These are phyloP conservation scores for Colletotrichum sp. DNA, from an alignment of 2,329 filamentous ascomycete species.

Conservation along the genomic window DNA sequence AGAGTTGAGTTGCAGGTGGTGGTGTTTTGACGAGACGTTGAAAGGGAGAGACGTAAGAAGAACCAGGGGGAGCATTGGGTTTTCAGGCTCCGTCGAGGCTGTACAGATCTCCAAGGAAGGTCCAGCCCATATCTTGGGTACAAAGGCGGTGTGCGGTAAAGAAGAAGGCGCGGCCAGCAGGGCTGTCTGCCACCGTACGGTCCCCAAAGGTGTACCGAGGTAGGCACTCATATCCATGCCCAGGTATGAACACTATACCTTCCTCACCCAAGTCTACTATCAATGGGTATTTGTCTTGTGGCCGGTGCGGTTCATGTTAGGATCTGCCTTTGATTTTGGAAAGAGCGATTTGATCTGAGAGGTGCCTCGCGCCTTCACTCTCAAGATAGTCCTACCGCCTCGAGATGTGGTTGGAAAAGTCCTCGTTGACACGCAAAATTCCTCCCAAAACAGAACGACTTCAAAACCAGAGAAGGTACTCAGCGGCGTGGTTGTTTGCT, in stretches of 20 bases:
- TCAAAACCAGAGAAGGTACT: too few relatives aligned
- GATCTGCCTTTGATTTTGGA: too few relatives aligned
- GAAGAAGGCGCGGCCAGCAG: neutral
- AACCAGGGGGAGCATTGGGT: neutral
- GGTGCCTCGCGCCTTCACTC: too few relatives aligned
- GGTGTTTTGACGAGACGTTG: neutral
- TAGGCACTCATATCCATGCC: neutral
- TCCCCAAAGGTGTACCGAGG: neutral
- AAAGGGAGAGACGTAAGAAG: neutral
- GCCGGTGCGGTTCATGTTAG: too few relatives aligned
- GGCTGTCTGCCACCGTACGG: neutral
- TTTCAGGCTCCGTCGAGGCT: fast-evolving
- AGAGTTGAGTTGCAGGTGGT: neutral
- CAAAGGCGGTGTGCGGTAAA: neutral
- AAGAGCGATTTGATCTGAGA: too few relatives aligned
- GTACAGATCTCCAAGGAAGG: neutral
- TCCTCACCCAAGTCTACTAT: neutral
- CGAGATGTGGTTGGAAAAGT: too few relatives aligned
- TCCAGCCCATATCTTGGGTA: neutral
- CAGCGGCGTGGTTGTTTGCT: too few relatives aligned
- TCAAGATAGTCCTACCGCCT: too few relatives aligned
- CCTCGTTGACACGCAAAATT: too few relatives aligned
- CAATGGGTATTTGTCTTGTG: neutral
- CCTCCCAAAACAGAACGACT: too few relatives aligned
- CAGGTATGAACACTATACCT: neutral